These are phyloP conservation scores for Fusarium coffeatum DNA, from an alignment of 2,329 filamentous ascomycete genomes.

Conservation along the genomic window DNA sequence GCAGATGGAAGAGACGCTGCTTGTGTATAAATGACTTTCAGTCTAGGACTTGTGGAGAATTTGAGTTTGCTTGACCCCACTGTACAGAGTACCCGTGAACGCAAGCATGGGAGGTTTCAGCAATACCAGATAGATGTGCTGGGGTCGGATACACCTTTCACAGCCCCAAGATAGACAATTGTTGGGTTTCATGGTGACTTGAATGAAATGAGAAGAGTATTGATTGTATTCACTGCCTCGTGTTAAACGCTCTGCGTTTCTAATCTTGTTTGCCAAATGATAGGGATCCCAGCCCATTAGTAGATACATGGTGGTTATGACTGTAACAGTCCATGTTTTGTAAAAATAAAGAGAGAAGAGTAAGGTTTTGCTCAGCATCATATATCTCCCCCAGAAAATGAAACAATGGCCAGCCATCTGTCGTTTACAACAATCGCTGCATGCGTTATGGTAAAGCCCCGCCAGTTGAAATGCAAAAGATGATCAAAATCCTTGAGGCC, in stretches of 20 bases:
- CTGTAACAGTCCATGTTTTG: conserved; percentile 35
- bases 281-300: conserved; percentile 23
- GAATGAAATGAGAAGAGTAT: conserved; percentile 5
- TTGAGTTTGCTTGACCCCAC: conserved; percentile 19
- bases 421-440: conserved; percentile 16
- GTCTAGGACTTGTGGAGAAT: conserved; percentile 12
- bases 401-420: conserved; percentile 38
- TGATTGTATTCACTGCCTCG: conserved; percentile 38
- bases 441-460: conserved; percentile 15
- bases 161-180: background rate
- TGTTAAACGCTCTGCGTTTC: conserved; percentile 38
- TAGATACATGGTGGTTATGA: conserved; percentile 14
- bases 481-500: conserved; percentile 35
- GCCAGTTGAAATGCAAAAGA: conserved; percentile 30
- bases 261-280: conserved; percentile 13
- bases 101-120: conserved; percentile 14
- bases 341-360: conserved; percentile 18
- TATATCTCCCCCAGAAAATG: conserved; percentile 19
- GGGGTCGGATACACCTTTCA: background rate
- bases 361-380: background rate
- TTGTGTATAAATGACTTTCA: background rate
- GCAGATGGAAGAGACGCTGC: background rate
- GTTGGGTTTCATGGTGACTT: background rate
- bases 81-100: conserved; percentile 14
- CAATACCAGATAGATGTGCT: background rate